A percentile compares a stretch with the other conserved stretches of the same genome.
phyloP scores from a whole-genome alignment of 2,329 filamentous ascomycete genomes.

The Pyrenochaeta sp. region DNA sequence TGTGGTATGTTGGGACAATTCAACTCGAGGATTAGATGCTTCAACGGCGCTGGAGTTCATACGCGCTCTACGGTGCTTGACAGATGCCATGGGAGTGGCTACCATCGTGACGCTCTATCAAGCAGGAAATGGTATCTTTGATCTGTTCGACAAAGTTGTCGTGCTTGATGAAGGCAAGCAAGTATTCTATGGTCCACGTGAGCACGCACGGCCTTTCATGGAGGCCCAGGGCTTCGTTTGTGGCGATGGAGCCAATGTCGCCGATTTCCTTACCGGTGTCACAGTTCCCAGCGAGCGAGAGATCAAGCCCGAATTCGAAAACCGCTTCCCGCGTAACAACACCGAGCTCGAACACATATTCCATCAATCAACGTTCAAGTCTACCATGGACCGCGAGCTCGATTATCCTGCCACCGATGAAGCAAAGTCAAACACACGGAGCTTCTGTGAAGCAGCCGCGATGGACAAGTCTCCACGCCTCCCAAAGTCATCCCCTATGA shows the following conservation, averaged over 20 bases:
- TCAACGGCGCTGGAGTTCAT: conserved; percentile 63
- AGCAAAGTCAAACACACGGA: conserved; percentile 48
- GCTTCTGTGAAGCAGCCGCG: conserved; percentile 63
- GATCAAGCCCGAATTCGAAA: conserved; percentile 50
- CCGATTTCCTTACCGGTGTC: conserved; percentile 78
- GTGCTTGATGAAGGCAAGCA: conserved; percentile 79
- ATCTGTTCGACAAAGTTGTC: conserved; percentile 74
- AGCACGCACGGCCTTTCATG: conserved; percentile 69
- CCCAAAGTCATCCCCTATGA: too few relatives aligned
- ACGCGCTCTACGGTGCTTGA: conserved; percentile 60
- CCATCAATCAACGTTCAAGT: conserved; percentile 60
- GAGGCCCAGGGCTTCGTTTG: conserved; percentile 73
- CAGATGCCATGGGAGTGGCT: conserved; percentile 59
- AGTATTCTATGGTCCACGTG: conserved; percentile 74
- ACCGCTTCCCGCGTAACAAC: conserved; percentile 51
- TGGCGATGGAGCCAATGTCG: conserved; percentile 66
- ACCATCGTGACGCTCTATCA: conserved; percentile 68
- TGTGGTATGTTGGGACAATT: conserved; percentile 62
- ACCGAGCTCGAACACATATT: conserved; percentile 60
- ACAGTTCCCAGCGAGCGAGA: conserved; percentile 57
- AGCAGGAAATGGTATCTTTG: conserved; percentile 60
- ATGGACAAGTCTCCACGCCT: conserved; percentile 60
- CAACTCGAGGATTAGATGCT: conserved; percentile 46
- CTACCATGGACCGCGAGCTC: conserved; percentile 63
- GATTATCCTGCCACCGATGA: conserved; percentile 62